Base-by-base conservation (phyloP, 2,329 filamentous ascomycete genomes). In the Zymoseptoria pseudotritici region DNA sequence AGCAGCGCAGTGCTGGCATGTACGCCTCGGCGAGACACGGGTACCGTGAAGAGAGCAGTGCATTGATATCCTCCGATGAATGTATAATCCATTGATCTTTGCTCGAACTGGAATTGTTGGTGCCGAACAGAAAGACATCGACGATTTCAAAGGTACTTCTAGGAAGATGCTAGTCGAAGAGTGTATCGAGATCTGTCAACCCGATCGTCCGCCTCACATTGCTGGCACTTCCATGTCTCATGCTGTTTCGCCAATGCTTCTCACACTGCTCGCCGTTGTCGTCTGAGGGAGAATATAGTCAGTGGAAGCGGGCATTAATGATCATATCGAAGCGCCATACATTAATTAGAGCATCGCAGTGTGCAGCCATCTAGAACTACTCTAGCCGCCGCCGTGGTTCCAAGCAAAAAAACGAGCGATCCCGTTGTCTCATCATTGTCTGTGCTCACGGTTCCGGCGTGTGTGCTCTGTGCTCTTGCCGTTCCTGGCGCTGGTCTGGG, bases 1-100 rank as follows among this genome's bases (percentile, higher is more conserved):
- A 58, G 57, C 36, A 11, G 20, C 24, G 56, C 21, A 42, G 50
- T 36, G 50, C 50, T 58, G 56, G 56, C 54, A 58, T 53, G 56
- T 50, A 22, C 50, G 52, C 52, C 57, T 42, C 42, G 51, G 36
- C 36, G 11, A 17, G 36, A 42, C 11, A 42, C 36, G 36, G 36
- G 11, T 17, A 10, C 13, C 31, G 10, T 36, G 36, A 17, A 6
- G 3, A 36, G 31, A 17, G 36, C 17, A 42, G 4, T 17, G 36
- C 17, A n/a, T 17, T 42, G 36, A 26, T 42, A 42, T 42, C 11
- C 36, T 42, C 11, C 13, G 1, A 42, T 42, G 52, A 55, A 58
- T 58, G 53, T 36, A 52, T 20, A 22, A 24, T 31, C 22, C 52
- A 54, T 42, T 50, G 42, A 53, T 31, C 24, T 21, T 24, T 11